Conservation (phyloP, 352 stramenopile species). For the Phytopythium boreale region DNA sequence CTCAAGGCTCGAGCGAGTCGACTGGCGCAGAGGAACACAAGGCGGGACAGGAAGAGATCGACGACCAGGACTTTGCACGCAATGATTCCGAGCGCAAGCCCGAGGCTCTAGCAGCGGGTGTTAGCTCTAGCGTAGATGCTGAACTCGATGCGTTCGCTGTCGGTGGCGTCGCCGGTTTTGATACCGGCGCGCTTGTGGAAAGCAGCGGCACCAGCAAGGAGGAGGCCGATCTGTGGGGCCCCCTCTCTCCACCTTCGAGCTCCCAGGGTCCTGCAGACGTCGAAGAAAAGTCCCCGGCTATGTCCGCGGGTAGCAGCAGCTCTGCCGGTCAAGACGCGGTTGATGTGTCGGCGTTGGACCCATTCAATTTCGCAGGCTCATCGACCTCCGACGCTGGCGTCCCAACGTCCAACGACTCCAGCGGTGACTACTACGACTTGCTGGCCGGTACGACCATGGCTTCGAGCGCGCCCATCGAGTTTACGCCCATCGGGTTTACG, state of each 20-base stretch:
- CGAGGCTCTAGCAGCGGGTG: background rate
- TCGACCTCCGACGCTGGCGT: background rate
- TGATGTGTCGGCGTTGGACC: background rate
- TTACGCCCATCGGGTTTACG: constrained; percentile 1
- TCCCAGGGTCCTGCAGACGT: background rate
- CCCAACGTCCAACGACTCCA: background rate
- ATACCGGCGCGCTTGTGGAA: background rate
- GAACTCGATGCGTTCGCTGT: background rate
- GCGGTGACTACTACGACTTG: constrained; percentile 3
- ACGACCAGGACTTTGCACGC: background rate
- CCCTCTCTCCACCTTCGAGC: background rate
- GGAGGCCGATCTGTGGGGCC: background rate
- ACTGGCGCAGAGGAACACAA: background rate
- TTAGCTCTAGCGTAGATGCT: background rate
- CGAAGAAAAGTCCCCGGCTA: background rate
- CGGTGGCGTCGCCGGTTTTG: background rate
- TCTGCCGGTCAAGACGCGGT: background rate
- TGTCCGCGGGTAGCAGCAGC: background rate
- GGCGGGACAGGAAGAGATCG: background rate
- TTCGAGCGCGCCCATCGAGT: background rate
- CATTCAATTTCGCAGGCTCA: background rate
- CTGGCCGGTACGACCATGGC: background rate
- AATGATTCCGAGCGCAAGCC: background rate
- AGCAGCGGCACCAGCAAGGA: background rate
- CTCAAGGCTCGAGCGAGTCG: background rate